Percentiles rank a stretch among this genome's conserved stretches.
Evolutionary conservation across 2,329 filamentous ascomycete species (phyloP).

Genomic region (Phialophora expanda): DNA sequence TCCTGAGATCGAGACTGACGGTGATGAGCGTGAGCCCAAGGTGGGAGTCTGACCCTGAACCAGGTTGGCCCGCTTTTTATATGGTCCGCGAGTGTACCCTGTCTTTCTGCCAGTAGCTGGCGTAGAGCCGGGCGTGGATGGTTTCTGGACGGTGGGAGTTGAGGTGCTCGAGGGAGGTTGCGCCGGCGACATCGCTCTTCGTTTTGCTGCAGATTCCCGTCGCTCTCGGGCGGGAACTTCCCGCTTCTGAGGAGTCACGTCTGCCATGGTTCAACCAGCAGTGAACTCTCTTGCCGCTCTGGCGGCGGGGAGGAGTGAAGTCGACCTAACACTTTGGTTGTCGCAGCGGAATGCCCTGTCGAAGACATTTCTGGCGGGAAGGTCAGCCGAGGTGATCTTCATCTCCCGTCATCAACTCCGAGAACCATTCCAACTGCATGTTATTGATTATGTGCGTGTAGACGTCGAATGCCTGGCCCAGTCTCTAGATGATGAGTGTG

Average conservation of each 20-base stretch:
- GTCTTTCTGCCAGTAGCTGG: constrained; percentile 10
- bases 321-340: not conserved
- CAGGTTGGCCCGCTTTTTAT: constrained; percentile 41
- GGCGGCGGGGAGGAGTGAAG: not conserved
- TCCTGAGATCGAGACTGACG: constrained; percentile 42
- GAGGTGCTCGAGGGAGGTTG: constrained; percentile 22
- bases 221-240: constrained; percentile 51
- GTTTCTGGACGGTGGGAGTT: constrained; percentile 24
- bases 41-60: constrained; percentile 41
- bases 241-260: constrained; percentile 51
- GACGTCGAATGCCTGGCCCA: not conserved
- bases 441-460: not conserved
- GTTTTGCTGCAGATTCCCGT: constrained; percentile 51
- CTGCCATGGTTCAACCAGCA: constrained; percentile 28
- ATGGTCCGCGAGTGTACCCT: constrained; percentile 40
- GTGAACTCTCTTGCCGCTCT: not conserved
- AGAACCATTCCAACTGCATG: not conserved
- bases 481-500: constrained; percentile 3
- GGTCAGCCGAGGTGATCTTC: not conserved
- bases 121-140: constrained; percentile 39
- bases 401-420: not conserved
- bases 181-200: constrained; percentile 46
- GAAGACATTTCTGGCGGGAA: not conserved
- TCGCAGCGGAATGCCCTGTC: not conserved
- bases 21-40: constrained; percentile 41